Evolutionary conservation across 1,139 yeast genomes (phyloP).

Genomic region (Pneumocystis carinii): DNA sequence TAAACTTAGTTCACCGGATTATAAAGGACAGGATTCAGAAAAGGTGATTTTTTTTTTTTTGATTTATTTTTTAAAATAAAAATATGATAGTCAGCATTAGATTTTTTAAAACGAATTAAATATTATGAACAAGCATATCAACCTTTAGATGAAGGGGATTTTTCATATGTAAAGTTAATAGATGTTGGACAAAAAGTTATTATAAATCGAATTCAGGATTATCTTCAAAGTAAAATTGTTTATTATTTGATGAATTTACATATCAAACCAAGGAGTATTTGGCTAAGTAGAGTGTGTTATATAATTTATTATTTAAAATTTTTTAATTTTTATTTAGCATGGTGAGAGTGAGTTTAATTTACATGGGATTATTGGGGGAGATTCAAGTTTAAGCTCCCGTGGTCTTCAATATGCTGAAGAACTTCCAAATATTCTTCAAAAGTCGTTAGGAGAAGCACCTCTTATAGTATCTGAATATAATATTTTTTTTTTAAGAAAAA

Average conservation of each 20-base stretch:
- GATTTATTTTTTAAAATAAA: not conserved
- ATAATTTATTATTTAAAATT: not conserved
- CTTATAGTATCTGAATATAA: not conserved
- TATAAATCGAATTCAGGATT: constrained; percentile 81
- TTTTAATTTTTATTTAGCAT: not conserved
- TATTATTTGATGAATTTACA: constrained; percentile 83
- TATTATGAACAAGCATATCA: constrained; percentile 86
- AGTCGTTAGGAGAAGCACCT: not conserved
- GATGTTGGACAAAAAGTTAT: constrained; percentile 91
- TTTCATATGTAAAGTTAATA: constrained; percentile 38
- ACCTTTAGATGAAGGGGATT: constrained; percentile 59
- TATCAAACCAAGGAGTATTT: constrained; percentile 76
- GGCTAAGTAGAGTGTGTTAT: constrained; percentile 66
- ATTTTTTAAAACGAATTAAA: constrained; percentile 64
- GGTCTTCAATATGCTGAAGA: constrained; percentile 65
- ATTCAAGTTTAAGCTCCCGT: constrained; percentile 62
- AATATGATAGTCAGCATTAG: constrained; percentile 21
- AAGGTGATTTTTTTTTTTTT: constrained; percentile 43
- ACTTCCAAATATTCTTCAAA: constrained; percentile 53
- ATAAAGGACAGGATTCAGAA: constrained; percentile 61
- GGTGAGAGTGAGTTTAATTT: constrained; percentile 85
- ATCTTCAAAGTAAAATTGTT: constrained; percentile 82
- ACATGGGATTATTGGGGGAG: constrained; percentile 82
- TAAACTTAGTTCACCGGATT: constrained; percentile 88
- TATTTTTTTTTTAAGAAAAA: constrained; percentile 26